Base-by-base conservation (phyloP, 176 grass and related monocot genomes). In the Carex cristatella region DNA sequence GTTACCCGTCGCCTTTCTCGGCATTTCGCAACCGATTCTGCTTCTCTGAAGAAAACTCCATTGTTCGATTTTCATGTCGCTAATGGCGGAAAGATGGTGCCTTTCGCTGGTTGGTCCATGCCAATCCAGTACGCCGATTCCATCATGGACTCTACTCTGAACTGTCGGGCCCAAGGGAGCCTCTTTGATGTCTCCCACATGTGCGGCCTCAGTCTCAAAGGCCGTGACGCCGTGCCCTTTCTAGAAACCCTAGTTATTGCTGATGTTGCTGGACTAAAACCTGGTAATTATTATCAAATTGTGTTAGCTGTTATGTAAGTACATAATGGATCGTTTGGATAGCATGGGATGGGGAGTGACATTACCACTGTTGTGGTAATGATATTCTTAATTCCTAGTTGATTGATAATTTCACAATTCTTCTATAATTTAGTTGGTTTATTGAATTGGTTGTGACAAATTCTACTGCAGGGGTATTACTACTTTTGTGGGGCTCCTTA, bases 161-260 rank as follows among this genome's bases (percentile, higher is more conserved):
- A 95, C 87, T 99, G 96, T 88, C 93, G 96, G 83, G 63, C 93
- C 76, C 65, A 90, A 78, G 96, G 88, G 7, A 62, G 96, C 81
- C 91, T 99, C 85, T 95, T 99, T 84, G 96, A 99, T 79, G 96
- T 99, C 65, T 93, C 96, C 87, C 96, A 95, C 86, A 98, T 95
- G 93, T 95, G 93, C 86, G 93, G 91, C 53, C 91, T 98, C 88
- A 98, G 91, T 85, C 91, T 95, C 65, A 55, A 44, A 12, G 93
- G 93, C 55, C 23, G 77, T 81, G 82, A 84, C n/a, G 88, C 88
- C 69, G 68, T 92, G 83, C 83, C 88, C 59, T 98, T 98, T 86
- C 89, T 95, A 49, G 93, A 98, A 93, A 84, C 86, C 37, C 95
- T 98, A 62, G 95, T 98, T 88, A 73, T 98, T 79, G 93, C 93